These are phyloP conservation scores for Coniella vitis DNA, from an alignment of 2,329 filamentous ascomycete species.

Conservation along the genomic window DNA sequence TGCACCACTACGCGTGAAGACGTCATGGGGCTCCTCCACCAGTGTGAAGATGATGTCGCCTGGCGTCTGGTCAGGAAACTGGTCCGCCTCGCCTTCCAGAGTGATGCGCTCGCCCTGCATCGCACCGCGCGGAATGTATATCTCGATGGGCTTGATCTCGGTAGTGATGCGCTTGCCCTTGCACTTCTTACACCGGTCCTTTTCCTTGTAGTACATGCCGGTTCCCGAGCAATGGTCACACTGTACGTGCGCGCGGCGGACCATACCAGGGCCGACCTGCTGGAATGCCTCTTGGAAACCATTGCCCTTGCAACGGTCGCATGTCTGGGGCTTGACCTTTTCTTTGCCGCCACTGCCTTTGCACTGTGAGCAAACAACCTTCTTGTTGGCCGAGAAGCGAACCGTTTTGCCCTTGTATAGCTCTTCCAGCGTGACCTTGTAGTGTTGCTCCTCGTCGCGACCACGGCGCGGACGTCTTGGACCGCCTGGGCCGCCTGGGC, in stretches of 20 bases:
- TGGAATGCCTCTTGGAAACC: conserved; percentile 72
- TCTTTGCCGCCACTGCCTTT: conserved; percentile 88
- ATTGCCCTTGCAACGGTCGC: conserved; percentile 75
- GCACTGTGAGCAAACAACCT: conserved; percentile 80
- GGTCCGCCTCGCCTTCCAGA: conserved; percentile 89
- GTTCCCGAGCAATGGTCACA: conserved; percentile 80
- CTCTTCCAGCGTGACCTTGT: conserved; percentile 87
- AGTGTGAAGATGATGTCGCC: conserved; percentile 91
- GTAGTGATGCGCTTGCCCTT: conserved; percentile 84
- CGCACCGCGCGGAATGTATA: conserved; percentile 88
- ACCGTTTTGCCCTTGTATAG: conserved; percentile 98
- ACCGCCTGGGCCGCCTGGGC: conserved; percentile 23
- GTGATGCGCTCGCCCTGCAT: conserved; percentile 85
- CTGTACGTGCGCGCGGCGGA: conserved; percentile 70
- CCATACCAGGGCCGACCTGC: conserved; percentile 78
- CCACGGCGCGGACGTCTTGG: conserved; percentile 58
- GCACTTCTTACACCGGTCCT: conserved; percentile 98
- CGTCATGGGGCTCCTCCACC: conserved; percentile 71
- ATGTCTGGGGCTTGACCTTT: conserved; percentile 76
- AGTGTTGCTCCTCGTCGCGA: conserved; percentile 80
- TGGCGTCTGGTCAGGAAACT: conserved; percentile 79
- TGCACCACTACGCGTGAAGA: conserved; percentile 75
- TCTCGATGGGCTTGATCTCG: conserved; percentile 89
- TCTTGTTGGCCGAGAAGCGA: conserved; percentile 92
- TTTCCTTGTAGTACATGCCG: conserved; percentile 87